Evolutionary conservation across 495 filamentous ascomycete genomes (phyloP).

Genomic region (Tetracladium setigerum): DNA sequence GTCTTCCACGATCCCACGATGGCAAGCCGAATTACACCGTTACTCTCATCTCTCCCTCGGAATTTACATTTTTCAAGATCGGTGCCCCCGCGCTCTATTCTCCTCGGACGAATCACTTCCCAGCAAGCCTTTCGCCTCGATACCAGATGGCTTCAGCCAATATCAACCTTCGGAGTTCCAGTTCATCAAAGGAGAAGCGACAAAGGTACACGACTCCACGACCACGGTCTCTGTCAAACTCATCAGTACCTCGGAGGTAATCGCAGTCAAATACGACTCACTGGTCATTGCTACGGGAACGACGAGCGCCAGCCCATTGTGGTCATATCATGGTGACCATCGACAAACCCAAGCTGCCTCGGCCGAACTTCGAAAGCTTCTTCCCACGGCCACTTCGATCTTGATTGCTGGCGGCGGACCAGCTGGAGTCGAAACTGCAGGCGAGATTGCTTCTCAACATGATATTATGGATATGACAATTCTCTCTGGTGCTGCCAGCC

Average conservation of each 20-base stretch:
- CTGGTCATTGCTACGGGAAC: constrained; percentile 35
- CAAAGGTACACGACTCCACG: constrained; percentile 31
- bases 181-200: constrained; percentile 49
- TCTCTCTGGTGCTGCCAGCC: constrained; percentile 22
- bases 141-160: constrained; percentile 31
- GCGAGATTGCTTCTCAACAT: constrained; percentile 40
- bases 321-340: neutral
- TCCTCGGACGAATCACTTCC: constrained; percentile 33
- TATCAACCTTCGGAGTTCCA: constrained; percentile 37
- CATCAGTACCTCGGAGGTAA: constrained; percentile 8
- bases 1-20: constrained; percentile 10
- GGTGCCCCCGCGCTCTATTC: constrained; percentile 39
- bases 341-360: neutral
- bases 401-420: constrained; percentile 61
- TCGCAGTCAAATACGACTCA: constrained; percentile 41
- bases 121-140: constrained; percentile 39
- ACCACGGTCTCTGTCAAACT: constrained; percentile 33
- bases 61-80: constrained; percentile 32
- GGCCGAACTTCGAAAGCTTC: constrained; percentile 23
- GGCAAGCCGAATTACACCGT: constrained; percentile 22
- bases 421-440: constrained; percentile 54
- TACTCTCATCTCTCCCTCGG: constrained; percentile 32
- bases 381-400: constrained; percentile 43
- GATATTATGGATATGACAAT: constrained; percentile 32
- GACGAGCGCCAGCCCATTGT: constrained; percentile 27